Conservation (phyloP, 2,329 filamentous ascomycete species). For the Calonectria pteridis region DNA sequence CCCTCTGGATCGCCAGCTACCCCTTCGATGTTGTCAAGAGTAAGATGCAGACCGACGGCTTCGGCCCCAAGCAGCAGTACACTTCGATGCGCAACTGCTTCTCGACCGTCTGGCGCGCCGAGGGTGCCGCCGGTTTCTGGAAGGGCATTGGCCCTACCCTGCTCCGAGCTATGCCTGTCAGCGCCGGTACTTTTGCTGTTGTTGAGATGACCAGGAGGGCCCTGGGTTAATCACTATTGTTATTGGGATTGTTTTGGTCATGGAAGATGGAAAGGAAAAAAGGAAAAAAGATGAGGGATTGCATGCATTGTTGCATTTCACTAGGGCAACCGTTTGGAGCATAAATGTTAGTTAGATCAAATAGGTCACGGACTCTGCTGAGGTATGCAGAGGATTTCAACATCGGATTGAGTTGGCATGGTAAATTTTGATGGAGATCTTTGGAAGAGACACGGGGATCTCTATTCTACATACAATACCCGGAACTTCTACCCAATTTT, state of each 20-base stretch:
- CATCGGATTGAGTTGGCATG: constrained; percentile 19
- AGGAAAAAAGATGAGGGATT: background rate
- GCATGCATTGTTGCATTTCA: background rate
- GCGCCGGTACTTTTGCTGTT: constrained; percentile 96
- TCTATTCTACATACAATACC: constrained; percentile 35
- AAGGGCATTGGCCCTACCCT: constrained; percentile 92
- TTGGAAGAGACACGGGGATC: constrained; percentile 12
- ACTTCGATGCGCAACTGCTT: constrained; percentile 91
- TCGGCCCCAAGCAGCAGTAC: constrained; percentile 79
- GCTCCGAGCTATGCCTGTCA: constrained; percentile 95
- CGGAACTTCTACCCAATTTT: constrained; percentile 32
- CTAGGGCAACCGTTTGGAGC: background rate
- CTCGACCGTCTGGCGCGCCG: constrained; percentile 80
- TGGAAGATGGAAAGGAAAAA: constrained; percentile 6
- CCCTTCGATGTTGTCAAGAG: constrained; percentile 98
- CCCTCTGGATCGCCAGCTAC: constrained; percentile 92
- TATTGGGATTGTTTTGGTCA: constrained; percentile 12
- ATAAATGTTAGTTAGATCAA: constrained; percentile 22
- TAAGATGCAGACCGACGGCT: constrained; percentile 99
- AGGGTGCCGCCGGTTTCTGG: constrained; percentile 91
- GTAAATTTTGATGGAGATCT: constrained; percentile 22
- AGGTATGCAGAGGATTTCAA: constrained; percentile 32
- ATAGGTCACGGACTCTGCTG: constrained; percentile 19
- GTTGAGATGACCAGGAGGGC: constrained; percentile 76
- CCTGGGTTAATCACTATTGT: constrained; percentile 56